These are phyloP conservation scores for Nakazawaea peltata DNA, from an alignment of 805 yeast species.

Conservation along the genomic window DNA sequence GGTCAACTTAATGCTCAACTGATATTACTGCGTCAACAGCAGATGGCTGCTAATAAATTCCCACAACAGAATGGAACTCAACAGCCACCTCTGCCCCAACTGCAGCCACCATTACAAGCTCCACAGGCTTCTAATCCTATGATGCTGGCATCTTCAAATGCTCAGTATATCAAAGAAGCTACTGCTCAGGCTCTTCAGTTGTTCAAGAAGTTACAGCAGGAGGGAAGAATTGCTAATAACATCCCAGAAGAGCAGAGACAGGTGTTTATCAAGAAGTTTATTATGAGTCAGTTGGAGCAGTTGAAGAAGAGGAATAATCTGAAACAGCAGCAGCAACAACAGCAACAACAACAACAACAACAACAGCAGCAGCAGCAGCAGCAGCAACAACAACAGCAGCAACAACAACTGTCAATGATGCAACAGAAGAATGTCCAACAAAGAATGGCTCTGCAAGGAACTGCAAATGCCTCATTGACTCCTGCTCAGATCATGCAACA, in stretches of 20 bases:
- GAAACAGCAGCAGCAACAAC: neutral
- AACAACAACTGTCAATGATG: constrained; percentile 14
- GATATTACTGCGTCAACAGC: constrained; percentile 8
- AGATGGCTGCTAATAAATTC: constrained; percentile 6
- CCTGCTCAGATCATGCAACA: constrained; percentile 12
- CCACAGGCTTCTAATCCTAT: constrained; percentile 17
- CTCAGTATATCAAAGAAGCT: constrained; percentile 17
- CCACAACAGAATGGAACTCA: constrained; percentile 3
- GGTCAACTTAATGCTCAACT: constrained; percentile 15
- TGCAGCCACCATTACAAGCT: constrained; percentile 14
- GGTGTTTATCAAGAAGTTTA: constrained; percentile 23
- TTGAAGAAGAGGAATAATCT: constrained; percentile 6
- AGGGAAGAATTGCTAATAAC: constrained; percentile 22
- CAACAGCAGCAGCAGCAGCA: constrained; percentile 9
- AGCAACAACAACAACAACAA: constrained; percentile 6
- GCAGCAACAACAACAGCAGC: constrained; percentile 10
- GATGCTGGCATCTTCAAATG: constrained; percentile 13
- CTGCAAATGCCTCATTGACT: constrained; percentile 7
- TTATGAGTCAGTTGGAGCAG: constrained; percentile 17
- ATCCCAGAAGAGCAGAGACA: constrained; percentile 26
- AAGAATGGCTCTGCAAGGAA: constrained; percentile 12
- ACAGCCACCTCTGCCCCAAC: constrained; percentile 7
- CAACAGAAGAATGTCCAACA: constrained; percentile 18
- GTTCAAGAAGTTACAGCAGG: constrained; percentile 24
- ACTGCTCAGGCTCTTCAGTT: constrained; percentile 24